Conservation (phyloP, 768 basidiomycete species). For the Guyanaporus albipodus region DNA sequence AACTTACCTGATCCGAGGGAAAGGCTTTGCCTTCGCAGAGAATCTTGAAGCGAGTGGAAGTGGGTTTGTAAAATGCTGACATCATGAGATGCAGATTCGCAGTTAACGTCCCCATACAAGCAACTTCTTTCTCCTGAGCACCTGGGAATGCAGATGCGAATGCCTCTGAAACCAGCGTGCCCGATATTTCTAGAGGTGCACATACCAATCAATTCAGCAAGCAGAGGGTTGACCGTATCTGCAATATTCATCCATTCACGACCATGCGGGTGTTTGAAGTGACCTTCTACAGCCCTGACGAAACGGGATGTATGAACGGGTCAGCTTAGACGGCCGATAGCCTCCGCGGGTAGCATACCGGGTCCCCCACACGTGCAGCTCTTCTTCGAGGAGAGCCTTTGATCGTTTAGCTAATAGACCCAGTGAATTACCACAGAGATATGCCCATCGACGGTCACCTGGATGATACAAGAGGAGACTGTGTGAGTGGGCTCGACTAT, state of each 20-base stretch:
- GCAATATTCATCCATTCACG: conserved; percentile 82
- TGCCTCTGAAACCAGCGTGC: conserved; percentile 6
- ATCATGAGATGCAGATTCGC: conserved; percentile 95
- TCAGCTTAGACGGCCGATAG: conserved; percentile 8
- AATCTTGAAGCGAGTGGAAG: conserved; percentile 81
- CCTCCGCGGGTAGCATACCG: conserved; percentile 39
- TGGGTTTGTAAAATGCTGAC: conserved; percentile 91
- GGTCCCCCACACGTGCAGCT: conserved; percentile 79
- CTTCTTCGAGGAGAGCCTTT: conserved; percentile 68
- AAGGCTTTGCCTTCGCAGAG: conserved; percentile 93
- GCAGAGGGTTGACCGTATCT: conserved; percentile 63
- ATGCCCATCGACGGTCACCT: conserved; percentile 59
- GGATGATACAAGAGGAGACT: conserved; percentile 8
- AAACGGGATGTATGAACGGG: conserved; percentile 5
- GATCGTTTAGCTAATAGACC: conserved; percentile 79
- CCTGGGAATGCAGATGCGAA: conserved; percentile 45
- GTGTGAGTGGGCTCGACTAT: conserved; percentile 9
- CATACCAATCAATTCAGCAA: conserved; percentile 83
- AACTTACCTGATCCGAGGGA: conserved; percentile 85
- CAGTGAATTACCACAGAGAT: conserved; percentile 95
- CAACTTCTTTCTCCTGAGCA: conserved; percentile 85
- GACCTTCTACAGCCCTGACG: conserved; percentile 77
- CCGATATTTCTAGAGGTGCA: conserved; percentile 9
- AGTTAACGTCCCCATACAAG: conserved; percentile 93
- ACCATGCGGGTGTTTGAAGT: conserved; percentile 83